Evolutionary conservation across 2,329 filamentous ascomycete species (phyloP).

Genomic region (Botrytis porri): DNA sequence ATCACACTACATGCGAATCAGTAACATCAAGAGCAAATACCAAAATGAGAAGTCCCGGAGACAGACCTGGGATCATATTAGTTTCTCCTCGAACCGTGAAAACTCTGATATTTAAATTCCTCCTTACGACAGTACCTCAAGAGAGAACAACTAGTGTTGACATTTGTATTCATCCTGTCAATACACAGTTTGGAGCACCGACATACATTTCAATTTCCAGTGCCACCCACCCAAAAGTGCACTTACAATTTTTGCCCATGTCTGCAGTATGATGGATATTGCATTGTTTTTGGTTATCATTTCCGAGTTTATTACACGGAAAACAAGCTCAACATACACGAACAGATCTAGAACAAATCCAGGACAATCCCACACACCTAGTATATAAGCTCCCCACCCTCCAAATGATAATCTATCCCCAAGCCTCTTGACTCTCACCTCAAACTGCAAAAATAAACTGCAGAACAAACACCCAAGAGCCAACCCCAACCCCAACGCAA

Average conservation of each 20-base stretch:
- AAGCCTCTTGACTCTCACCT: background rate
- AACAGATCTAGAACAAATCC: background rate
- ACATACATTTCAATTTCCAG: background rate
- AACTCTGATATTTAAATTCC: background rate
- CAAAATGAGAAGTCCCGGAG: background rate
- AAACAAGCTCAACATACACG: background rate
- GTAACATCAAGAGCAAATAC: background rate
- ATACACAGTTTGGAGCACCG: background rate
- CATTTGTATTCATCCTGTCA: background rate
- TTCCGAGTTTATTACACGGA: background rate
- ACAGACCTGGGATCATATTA: background rate
- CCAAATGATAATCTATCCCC: background rate
- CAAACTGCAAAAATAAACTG: background rate
- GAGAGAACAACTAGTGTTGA: background rate
- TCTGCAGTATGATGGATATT: background rate
- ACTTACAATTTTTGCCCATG: background rate
- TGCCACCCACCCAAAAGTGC: background rate
- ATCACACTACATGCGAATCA: background rate
- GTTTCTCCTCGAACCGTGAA: accelerated
- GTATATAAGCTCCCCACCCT: background rate
- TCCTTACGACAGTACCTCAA: background rate
- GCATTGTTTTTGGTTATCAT: background rate
- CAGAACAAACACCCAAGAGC: background rate
- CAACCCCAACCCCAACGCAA: background rate
- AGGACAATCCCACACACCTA: background rate